Base-by-base conservation (phyloP, 805 yeast genomes). In the Peterozyma toletana region DNA sequence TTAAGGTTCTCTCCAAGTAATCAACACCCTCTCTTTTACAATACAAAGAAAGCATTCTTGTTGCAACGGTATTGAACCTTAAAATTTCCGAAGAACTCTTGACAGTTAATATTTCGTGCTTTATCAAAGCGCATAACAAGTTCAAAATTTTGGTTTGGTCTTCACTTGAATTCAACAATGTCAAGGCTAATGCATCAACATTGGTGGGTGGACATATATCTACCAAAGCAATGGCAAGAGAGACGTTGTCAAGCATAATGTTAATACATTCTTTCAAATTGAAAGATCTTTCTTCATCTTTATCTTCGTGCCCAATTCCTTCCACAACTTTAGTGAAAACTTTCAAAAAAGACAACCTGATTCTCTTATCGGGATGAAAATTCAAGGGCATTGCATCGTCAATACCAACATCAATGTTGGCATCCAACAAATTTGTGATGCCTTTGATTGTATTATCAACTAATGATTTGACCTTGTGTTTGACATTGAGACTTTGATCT, bases 51-150 rank as follows among this genome's bases (percentile, higher is more conserved):
- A 87, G 67, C 41, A 87, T 70, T 52, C 89, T 74, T 0, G 96
- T 87, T 30, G 93, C 85, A 33, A 87, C 83, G 42, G 90, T 81
- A 58, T 88, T 88, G 43, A 93, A 73, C 53, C 96, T 72, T 52
- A 88, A 69, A 30, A 88, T 77, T 55, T 86, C 93, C 30, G 85
- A 77, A 15, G 85, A 75, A 47, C 83, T 74, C 1, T 75, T 62
- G 0, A 86, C 78, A 29, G 64, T 68, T 41, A 66, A 57, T 17
- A 88, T 82, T 56, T 87, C 96, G 46, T 76, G 77, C 27, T 65
- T 66, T 15, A 87, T 66, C 39, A 85, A 62, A 9, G 73, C 68
- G 2, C 73, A 59, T 35, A 86, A 78, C 18, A 85, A 59, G 11
- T 68, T 60, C 48, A 43, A 64, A 50, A 60, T 67, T 53, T 34